Evolutionary conservation across 768 basidiomycete species (phyloP).

Genomic region (Asterophora parasitica): DNA sequence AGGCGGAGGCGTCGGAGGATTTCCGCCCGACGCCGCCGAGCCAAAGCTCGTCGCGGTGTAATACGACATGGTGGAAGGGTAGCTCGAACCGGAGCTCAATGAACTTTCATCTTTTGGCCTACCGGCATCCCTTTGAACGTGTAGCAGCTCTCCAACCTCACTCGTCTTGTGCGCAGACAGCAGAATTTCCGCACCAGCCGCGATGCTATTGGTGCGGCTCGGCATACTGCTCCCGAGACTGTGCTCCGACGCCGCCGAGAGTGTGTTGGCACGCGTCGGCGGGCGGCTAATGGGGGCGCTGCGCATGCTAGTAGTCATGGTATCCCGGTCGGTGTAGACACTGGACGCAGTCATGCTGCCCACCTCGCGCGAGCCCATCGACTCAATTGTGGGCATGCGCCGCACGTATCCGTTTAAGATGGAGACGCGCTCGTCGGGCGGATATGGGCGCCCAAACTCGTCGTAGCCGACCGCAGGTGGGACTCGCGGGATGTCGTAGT

Average conservation of each 20-base stretch:
- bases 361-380: constrained; percentile 62
- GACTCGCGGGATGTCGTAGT: constrained; percentile 1
- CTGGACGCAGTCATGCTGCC: constrained; percentile 26
- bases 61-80: constrained; percentile 19
- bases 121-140: constrained; percentile 13
- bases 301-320: constrained; percentile 17
- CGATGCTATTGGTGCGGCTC: constrained; percentile 34
- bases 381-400: constrained; percentile 82
- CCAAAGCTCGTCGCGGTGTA: constrained; percentile 20
- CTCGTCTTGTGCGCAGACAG: constrained; percentile 19
- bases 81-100: constrained; percentile 12
- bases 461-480: constrained; percentile 36
- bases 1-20: neutral
- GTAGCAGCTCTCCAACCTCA: constrained; percentile 32
- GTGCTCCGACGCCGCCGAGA: constrained; percentile 26
- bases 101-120: constrained; percentile 1
- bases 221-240: constrained; percentile 26
- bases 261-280: constrained; percentile 34
- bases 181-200: constrained; percentile 26
- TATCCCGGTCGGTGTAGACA: constrained; percentile 17
- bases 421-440: constrained; percentile 47
- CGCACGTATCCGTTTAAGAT: constrained; percentile 61
- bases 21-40: neutral
- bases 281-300: constrained; percentile 30
- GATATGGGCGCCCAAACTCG: constrained; percentile 44